Percentiles rank a stretch among this genome's conserved stretches.
Evolutionary conservation across 192 early-diverging fungal genomes (phyloP).

Genomic region (Entomortierella beljakovae): DNA sequence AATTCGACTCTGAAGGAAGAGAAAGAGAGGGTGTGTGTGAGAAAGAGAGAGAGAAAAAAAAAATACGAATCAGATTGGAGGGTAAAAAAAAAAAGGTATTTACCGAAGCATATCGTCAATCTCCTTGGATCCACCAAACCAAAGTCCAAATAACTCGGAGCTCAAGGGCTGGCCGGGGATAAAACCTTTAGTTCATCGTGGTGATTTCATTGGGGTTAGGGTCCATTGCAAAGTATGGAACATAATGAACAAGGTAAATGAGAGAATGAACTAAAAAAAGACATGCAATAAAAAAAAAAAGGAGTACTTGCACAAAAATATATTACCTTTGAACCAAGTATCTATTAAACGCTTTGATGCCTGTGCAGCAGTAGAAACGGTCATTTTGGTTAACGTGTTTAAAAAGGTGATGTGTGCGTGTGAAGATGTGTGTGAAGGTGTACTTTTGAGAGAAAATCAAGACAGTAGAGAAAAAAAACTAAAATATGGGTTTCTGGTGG

Average conservation of each 20-base stretch:
- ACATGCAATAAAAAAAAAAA: too few species aligned
- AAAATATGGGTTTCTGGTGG: background rate
- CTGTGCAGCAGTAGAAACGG: conserved; percentile 8
- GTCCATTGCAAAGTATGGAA: too few species aligned
- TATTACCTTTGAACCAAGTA: conserved; percentile 38
- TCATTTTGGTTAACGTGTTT: background rate
- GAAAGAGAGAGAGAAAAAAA: background rate
- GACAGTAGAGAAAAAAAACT: background rate
- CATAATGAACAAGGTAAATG: too few species aligned
- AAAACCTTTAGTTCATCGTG: conserved; percentile 8
- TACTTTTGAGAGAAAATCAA: background rate
- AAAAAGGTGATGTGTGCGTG: background rate
- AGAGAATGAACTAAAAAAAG: too few species aligned
- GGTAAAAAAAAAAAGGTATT: background rate
- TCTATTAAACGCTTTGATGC: conserved; percentile 36
- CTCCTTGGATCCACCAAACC: conserved; percentile 23
- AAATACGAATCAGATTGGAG: background rate
- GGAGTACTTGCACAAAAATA: background rate
- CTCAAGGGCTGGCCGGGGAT: conserved; percentile 23
- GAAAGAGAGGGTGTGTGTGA: background rate
- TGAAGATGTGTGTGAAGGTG: background rate
- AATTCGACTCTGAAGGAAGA: conserved; percentile 15
- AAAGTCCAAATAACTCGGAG: conserved; percentile 10
- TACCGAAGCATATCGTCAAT: conserved; percentile 35
- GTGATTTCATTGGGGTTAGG: background rate